Evolutionary conservation across 2,329 filamentous ascomycete genomes (phyloP).

Genomic region (Alternaria burnsii): DNA sequence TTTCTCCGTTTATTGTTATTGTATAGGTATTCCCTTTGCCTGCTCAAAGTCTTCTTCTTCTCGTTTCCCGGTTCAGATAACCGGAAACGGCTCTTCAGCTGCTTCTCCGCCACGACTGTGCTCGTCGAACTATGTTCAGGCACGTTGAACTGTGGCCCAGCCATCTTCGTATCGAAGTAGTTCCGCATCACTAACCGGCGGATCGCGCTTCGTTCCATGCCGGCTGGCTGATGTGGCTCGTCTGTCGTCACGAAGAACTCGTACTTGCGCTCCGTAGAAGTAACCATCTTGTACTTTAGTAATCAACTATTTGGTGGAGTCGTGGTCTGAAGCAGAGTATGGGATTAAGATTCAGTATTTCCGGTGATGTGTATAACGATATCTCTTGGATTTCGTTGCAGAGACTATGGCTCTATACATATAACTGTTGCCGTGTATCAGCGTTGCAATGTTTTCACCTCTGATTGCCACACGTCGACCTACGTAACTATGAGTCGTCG

Average conservation of each 20-base stretch:
- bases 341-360: not conserved
- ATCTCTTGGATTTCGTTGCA: not conserved
- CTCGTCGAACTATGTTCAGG: constrained; percentile 31
- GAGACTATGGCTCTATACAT: not conserved
- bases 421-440: not conserved
- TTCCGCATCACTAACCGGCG: constrained; percentile 40
- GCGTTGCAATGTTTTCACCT: not conserved
- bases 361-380: not conserved
- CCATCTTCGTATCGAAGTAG: constrained; percentile 33
- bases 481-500: not conserved
- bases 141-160: constrained; percentile 7
- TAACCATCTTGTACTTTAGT: not conserved
- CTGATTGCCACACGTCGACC: not conserved
- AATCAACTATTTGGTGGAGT: not conserved
- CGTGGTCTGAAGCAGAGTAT: not conserved
- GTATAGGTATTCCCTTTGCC: not conserved
- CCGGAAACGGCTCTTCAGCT: constrained; percentile 35
- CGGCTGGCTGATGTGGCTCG: constrained; percentile 32
- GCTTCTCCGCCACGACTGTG: constrained; percentile 30
- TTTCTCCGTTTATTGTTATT: not conserved
- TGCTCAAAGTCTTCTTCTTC: not conserved
- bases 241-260: constrained; percentile 40
- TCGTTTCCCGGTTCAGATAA: constrained; percentile 8
- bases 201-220: constrained; percentile 30
- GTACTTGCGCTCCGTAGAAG: constrained; percentile 29